Conservation (phyloP, 768 basidiomycete species). For the Lentinula aciculospora region DNA sequence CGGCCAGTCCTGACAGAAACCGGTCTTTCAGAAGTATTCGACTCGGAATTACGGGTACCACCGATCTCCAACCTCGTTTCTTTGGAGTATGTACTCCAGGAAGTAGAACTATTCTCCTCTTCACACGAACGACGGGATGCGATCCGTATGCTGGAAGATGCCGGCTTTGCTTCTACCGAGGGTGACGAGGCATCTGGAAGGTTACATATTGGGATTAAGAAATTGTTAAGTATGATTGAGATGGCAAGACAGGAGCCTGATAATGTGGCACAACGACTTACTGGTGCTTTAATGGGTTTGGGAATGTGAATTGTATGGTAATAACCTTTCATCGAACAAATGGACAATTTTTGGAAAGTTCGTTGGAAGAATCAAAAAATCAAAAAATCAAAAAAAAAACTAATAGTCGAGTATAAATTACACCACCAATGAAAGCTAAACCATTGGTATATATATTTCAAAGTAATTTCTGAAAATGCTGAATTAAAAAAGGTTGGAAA, state of each 20-base stretch:
- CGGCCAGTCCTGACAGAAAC: conserved; percentile 82
- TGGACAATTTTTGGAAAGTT: neutral
- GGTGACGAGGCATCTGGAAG: conserved; percentile 38
- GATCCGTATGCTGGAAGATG: conserved; percentile 62
- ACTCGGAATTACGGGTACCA: conserved; percentile 79
- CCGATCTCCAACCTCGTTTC: conserved; percentile 68
- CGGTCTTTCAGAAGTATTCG: conserved; percentile 85
- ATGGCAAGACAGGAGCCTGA: conserved; percentile 97
- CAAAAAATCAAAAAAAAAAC: neutral
- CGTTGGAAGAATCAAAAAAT: neutral
- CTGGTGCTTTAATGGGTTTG: conserved; percentile 56
- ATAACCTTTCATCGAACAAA: neutral
- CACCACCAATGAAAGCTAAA: no score
- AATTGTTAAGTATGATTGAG: conserved; percentile 83
- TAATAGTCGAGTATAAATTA: neutral
- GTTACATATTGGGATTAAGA: conserved; percentile 89
- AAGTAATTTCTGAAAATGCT: no score
- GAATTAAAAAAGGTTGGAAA: no score
- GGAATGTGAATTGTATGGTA: conserved; percentile 9
- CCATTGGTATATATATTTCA: no score
- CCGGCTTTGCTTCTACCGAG: conserved; percentile 59
- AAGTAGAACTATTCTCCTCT: conserved; percentile 70
- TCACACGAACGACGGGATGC: conserved; percentile 50
- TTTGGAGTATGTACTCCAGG: conserved; percentile 72
- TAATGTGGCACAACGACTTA: conserved; percentile 67